Evolutionary conservation across 2,329 filamentous ascomycete species (phyloP), one percentile per base, ranked within the genome.

Genomic region (Diaporthe sp.): DNA sequence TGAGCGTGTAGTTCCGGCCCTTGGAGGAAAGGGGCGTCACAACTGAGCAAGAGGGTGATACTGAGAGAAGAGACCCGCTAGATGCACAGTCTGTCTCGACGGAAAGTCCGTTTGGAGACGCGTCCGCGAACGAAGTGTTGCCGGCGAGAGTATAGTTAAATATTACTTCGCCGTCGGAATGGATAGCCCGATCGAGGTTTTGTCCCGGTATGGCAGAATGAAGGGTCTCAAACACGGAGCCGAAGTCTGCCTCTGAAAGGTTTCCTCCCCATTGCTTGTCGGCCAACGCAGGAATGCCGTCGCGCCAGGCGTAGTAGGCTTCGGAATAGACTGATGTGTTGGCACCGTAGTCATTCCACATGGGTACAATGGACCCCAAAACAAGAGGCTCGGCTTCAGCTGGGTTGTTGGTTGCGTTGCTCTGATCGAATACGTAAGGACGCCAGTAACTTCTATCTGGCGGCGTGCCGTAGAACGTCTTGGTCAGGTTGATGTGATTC

Each of bases 291-390:
- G 88, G 86, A 25, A 90, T 84, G 0, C 86, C 86, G n/a, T 86
- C 80, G 2, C 85, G 82, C 80, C 88, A 86, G 1, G 87, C 83
- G 75, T 88, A 88, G 75, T 88, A 90, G 0, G 86, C 84, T 77
- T 90, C 88, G 1, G 86, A 83, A 73, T 87, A 87, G 0, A 86
- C 86, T 0, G 85, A 85, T 4, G 87, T 85, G 75, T 89, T 89
- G 0, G 85, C 81, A 1, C 88, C 88, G 66, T 86, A 88, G 75
- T 90, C 88, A 73, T 89, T 90, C 88, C 88, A 90, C 6, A 88
- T 79, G 1, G 88, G 85, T 4, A 84, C 82, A 37, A 90, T 84
- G 32, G 87, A 84, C 0, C 88, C 88, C 4, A 86, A 82, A 1
- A 89, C 83, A 1, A 81, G 80, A 0, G 84, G 81, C 42, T 83